phyloP scores from a whole-genome alignment of 768 basidiomycete genomes.

The Boletus tomentosulus region DNA sequence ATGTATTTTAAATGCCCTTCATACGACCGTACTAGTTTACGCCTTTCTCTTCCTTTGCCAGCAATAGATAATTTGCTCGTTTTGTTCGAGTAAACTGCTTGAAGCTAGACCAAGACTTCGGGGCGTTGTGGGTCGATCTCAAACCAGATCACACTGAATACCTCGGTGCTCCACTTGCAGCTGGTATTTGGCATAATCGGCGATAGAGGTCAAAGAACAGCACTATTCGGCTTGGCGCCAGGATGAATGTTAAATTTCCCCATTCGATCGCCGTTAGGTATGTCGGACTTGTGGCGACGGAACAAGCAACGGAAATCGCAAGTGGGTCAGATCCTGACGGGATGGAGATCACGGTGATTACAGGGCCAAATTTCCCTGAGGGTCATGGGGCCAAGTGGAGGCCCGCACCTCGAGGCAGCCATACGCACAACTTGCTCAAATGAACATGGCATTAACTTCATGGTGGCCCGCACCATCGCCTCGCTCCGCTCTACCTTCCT shows the following conservation, averaged over 20 bases:
- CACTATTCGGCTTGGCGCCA: neutral
- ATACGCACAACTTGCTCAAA: neutral
- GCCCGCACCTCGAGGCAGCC: neutral
- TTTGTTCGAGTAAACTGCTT: too few relatives aligned
- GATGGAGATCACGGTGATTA: slow-evolving; percentile 27
- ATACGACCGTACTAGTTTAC: slow-evolving; percentile 2
- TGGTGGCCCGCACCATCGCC: slow-evolving; percentile 2
- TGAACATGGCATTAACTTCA: neutral
- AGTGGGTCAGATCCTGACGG: slow-evolving; percentile 10
- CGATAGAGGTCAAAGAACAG: too few relatives aligned
- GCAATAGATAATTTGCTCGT: neutral
- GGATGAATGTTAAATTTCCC: neutral
- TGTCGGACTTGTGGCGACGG: too few relatives aligned
- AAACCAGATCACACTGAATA: too few relatives aligned
- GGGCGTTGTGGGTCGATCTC: too few relatives aligned
- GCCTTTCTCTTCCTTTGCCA: neutral
- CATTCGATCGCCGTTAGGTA: neutral
- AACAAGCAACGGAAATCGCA: slow-evolving; percentile 3
- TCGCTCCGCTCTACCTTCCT: slow-evolving; percentile 11
- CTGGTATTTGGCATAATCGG: too few relatives aligned
- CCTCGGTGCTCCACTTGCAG: too few relatives aligned
- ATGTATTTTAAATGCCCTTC: slow-evolving; percentile 19
- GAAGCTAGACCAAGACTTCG: too few relatives aligned
- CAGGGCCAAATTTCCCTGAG: neutral
- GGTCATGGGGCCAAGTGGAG: neutral